These are phyloP conservation scores for Tolypocladium tropicale DNA, from an alignment of 2,329 filamentous ascomycete genomes.

Conservation along the genomic window DNA sequence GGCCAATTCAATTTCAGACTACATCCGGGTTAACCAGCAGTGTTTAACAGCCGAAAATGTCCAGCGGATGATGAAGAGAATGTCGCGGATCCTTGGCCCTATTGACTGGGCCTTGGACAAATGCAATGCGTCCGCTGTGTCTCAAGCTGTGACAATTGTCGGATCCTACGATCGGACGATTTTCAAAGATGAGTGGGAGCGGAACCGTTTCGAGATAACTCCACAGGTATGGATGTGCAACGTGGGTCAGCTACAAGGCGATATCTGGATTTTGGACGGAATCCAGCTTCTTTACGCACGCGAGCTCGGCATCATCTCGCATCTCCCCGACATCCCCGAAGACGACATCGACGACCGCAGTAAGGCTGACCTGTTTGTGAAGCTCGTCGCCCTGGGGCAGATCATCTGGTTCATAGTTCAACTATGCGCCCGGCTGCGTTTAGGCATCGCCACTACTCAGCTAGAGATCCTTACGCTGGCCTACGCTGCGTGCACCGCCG, in stretches of 20 bases:
- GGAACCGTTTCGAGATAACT: neutral
- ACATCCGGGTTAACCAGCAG: neutral
- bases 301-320: neutral
- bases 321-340: neutral
- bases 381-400: neutral
- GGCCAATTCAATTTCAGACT: neutral
- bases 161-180: neutral
- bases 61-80: neutral
- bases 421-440: neutral
- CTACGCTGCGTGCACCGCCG: neutral
- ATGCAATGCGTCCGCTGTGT: neutral
- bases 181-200: neutral
- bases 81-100: neutral
- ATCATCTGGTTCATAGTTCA: neutral
- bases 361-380: neutral
- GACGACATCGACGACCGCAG: neutral
- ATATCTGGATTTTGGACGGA: neutral
- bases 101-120: neutral
- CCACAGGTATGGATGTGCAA: neutral
- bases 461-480: neutral
- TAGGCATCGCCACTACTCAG: neutral
- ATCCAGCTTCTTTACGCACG: neutral
- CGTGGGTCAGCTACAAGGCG: neutral
- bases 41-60: neutral
- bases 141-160: neutral